Evolutionary conservation across 2,329 filamentous ascomycete genomes (phyloP).

Genomic region (Trichophyton simii): DNA sequence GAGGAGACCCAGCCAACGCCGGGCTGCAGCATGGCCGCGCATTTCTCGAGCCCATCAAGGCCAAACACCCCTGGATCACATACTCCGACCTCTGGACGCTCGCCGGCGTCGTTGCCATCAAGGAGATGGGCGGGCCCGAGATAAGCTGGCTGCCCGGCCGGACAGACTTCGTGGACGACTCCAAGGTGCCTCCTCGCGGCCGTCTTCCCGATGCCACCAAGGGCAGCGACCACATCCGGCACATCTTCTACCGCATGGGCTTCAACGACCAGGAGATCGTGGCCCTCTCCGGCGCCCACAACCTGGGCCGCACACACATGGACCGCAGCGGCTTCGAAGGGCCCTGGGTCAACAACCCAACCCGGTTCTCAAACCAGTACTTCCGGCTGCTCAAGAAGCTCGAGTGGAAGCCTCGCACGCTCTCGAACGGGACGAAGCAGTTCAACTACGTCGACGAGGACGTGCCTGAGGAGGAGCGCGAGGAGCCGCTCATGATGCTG

Average conservation of each 20-base stretch:
- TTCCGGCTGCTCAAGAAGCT: constrained; percentile 41
- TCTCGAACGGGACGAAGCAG: constrained; percentile 43
- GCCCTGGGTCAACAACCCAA: constrained; percentile 49
- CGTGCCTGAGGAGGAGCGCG: constrained; percentile 26
- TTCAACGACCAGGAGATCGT: constrained; percentile 51
- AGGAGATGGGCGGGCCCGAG: constrained; percentile 48
- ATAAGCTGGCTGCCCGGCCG: constrained; percentile 47
- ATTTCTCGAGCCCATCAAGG: constrained; percentile 52
- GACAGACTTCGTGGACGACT: constrained; percentile 51
- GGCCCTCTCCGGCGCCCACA: constrained; percentile 45
- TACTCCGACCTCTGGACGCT: constrained; percentile 56
- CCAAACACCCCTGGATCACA: constrained; percentile 49
- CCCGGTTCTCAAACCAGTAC: constrained; percentile 46
- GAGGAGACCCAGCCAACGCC: constrained; percentile 52
- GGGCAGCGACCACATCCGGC: constrained; percentile 43
- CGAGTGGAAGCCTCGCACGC: constrained; percentile 43
- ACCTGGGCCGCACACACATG: constrained; percentile 43
- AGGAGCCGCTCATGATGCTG: constrained; percentile 53
- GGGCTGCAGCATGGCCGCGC: constrained; percentile 51
- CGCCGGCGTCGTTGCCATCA: constrained; percentile 46
- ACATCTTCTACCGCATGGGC: constrained; percentile 48
- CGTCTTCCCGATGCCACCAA: constrained; percentile 44
- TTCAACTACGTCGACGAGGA: constrained; percentile 50
- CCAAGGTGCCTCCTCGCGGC: constrained; percentile 46
- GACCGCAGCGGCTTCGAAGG: constrained; percentile 47